phyloP scores from a whole-genome alignment of 495 filamentous ascomycete genomes.

The Tirmania nivea region DNA sequence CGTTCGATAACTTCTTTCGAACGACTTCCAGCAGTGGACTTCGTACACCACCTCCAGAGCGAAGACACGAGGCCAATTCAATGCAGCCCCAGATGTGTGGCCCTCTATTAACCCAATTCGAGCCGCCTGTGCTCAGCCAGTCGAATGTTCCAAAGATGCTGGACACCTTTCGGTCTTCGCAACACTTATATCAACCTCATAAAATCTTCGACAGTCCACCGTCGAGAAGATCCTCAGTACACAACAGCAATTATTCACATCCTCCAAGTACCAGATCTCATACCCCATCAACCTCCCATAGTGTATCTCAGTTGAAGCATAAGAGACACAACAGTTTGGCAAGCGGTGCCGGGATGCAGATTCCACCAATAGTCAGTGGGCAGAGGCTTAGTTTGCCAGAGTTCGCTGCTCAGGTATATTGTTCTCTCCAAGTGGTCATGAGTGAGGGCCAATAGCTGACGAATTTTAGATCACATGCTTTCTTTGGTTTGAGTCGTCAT shows the following conservation, averaged over 20 bases:
- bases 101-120: slow-evolving; percentile 13
- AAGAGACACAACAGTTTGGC: slow-evolving; percentile 7
- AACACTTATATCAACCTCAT: background rate
- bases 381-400: slow-evolving; percentile 53
- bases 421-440: background rate
- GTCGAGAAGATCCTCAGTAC: background rate
- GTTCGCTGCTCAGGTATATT: slow-evolving; percentile 56
- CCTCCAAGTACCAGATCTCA: no score
- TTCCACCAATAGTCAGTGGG: slow-evolving; percentile 50
- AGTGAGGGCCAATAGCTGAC: slow-evolving; percentile 3
- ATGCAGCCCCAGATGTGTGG: background rate
- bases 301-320: background rate
- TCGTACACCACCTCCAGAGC: slow-evolving; percentile 15
- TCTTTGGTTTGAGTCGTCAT: slow-evolving; percentile 93
- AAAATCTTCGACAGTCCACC: background rate
- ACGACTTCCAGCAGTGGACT: slow-evolving; percentile 7
- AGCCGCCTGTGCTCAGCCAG: slow-evolving; percentile 12
- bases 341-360: slow-evolving; percentile 11
- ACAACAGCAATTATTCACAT: background rate
- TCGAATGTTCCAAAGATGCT: slow-evolving; percentile 8
- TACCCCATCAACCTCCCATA: no score
- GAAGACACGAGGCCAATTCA: slow-evolving; percentile 12
- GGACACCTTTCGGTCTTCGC: slow-evolving; percentile 9
- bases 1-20: slow-evolving; percentile 5
- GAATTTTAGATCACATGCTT: slow-evolving; percentile 65